These are phyloP conservation scores for Gastrolobium villosum DNA, from an alignment of 306 rosid genomes.

Conservation along the genomic window DNA sequence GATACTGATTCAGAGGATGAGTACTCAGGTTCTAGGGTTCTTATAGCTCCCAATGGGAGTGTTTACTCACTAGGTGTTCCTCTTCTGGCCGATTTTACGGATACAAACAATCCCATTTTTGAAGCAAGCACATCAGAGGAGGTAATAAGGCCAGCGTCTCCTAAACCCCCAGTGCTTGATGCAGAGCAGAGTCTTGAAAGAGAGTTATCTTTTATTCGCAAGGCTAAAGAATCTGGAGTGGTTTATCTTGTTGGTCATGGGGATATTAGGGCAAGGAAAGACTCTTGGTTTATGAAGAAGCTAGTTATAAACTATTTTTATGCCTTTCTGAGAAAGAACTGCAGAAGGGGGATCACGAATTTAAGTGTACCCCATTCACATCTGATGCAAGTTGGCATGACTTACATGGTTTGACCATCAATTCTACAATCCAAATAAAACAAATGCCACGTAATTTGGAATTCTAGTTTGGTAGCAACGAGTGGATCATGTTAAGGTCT, in stretches of 20 bases:
- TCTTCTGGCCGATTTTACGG: conserved; percentile 71
- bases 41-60: conserved; percentile 91
- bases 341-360: conserved; percentile 87
- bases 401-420: conserved; percentile 85
- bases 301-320: conserved; percentile 88
- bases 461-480: conserved; percentile 9
- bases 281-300: conserved; percentile 95
- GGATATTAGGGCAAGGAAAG: conserved; percentile 91
- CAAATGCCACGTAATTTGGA: conserved; percentile 35
- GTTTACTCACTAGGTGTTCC: conserved; percentile 90
- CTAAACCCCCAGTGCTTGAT: conserved; percentile 64
- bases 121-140: conserved; percentile 80
- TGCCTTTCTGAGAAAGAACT: conserved; percentile 86
- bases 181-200: conserved; percentile 91
- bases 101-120: conserved; percentile 49
- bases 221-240: conserved; percentile 92
- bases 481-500: conserved; percentile 37
- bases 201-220: conserved; percentile 85
- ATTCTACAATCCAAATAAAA: conserved; percentile 48
- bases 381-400: conserved; percentile 97
- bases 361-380: conserved; percentile 96
- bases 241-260: conserved; percentile 98
- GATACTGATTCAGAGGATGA: conserved; percentile 74
- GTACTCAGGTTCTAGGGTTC: conserved; percentile 69
- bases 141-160: conserved; percentile 49